Base-by-base conservation (phyloP, 495 filamentous ascomycete genomes). In the Tuber borchii region DNA sequence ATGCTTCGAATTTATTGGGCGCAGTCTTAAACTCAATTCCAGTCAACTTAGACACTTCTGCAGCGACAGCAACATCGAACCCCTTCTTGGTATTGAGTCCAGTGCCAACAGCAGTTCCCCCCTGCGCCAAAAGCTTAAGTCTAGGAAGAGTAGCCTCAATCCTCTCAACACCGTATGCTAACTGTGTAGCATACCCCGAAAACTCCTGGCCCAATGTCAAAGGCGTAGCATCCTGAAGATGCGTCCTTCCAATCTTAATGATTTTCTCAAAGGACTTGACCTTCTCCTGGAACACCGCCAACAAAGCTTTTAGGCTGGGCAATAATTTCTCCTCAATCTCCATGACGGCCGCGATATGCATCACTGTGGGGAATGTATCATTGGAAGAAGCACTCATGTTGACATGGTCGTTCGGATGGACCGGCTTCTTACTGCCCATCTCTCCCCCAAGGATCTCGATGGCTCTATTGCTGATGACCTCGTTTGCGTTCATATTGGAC, bases 401-500 rank as follows among this genome's bases (percentile, higher is more conserved):
- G 84, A 99, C 95, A 85, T 99, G 95, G 86, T 99, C 95, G 85
- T 99, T 99, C 75, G 95, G 95, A 87, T 99, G 95, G 56, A 99
- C 95, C 43, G 95, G 95, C 87, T 95, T 97, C 90, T 99, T 99
- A 86, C 87, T 89, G 74, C 95, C 95, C 91, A 94, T 97, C 78
- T 87, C 89, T 78, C 95, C 95, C 75, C 95, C 95, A 22, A 99
- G 88, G 75, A 99, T 95, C 87, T 99, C 96, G 85, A 99, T 99
- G 65, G 95, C 95, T 76, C 95, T 93, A 89, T 99, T 99, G 76
- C 95, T 97, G 86, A 99, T 99, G 84, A 99, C 95, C 86, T 99
- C 95, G 86, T 99, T 99, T 84, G 95, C 94, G 88, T 99, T 99
- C 95, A 99, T 99, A 90, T 99, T 99, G 83, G 94, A 97, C 87